phyloP scores from a whole-genome alignment of 495 filamentous ascomycete genomes.

The Penicillium diatomitis region DNA sequence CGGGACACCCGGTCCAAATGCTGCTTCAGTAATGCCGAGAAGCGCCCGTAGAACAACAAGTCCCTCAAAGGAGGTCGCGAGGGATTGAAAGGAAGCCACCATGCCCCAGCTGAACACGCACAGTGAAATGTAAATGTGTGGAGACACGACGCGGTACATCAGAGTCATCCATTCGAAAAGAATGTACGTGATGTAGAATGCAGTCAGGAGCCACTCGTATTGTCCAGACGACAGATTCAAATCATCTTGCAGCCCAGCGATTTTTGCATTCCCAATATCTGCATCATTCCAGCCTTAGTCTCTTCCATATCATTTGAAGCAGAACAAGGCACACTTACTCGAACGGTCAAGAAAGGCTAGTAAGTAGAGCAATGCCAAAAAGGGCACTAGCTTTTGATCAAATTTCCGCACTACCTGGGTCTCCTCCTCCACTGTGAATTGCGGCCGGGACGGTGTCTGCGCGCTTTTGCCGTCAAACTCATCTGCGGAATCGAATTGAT shows the following conservation, averaged over 20 bases:
- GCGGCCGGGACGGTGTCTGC: constrained; percentile 4
- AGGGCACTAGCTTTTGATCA: constrained; percentile 66
- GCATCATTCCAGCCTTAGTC: constrained; percentile 1
- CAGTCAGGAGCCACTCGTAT: constrained; percentile 60
- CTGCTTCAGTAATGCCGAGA: constrained; percentile 53
- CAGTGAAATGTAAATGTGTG: constrained; percentile 49
- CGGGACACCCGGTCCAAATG: constrained; percentile 52
- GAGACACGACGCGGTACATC: constrained; percentile 46
- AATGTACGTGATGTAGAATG: constrained; percentile 66
- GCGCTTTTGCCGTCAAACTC: constrained; percentile 17
- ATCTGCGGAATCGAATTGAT: constrained; percentile 23
- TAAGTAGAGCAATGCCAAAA: constrained; percentile 74
- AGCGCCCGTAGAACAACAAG: constrained; percentile 37
- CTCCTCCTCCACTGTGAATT: constrained; percentile 71
- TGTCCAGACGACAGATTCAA: constrained; percentile 45
- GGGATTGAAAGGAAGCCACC: constrained; percentile 61
- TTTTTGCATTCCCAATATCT: constrained; percentile 76
- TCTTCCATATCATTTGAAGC: neutral
- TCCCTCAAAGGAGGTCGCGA: constrained; percentile 45
- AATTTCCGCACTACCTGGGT: constrained; percentile 59
- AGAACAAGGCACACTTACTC: constrained; percentile 43
- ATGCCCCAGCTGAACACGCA: constrained; percentile 46
- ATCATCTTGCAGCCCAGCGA: constrained; percentile 63
- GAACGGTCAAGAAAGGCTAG: constrained; percentile 73
- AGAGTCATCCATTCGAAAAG: constrained; percentile 65